phyloP scores from a whole-genome alignment of 768 basidiomycete species.

The Tephrocybe rancida region DNA sequence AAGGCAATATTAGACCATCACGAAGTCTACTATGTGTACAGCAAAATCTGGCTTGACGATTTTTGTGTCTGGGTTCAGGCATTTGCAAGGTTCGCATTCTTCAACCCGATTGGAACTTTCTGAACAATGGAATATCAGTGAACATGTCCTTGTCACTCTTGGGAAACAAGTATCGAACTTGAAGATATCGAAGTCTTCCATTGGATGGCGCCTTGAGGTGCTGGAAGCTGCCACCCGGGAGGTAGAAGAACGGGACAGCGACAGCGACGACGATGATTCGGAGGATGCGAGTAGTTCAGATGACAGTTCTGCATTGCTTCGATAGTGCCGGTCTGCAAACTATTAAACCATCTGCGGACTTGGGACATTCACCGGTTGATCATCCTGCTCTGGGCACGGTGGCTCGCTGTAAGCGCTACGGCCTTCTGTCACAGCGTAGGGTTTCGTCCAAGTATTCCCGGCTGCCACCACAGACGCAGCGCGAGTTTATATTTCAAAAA shows the following conservation, averaged over 20 bases:
- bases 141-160: conserved; percentile 52
- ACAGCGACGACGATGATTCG: conserved; percentile 73
- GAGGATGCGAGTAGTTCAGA: conserved; percentile 32
- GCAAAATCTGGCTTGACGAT: conserved; percentile 85
- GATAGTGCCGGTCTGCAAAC: background rate
- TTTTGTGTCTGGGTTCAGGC: conserved; percentile 81
- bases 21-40: conserved; percentile 88
- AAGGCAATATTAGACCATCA: conserved; percentile 79
- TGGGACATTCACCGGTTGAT: too few species aligned
- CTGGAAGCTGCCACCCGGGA: conserved; percentile 60
- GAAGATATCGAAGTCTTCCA: conserved; percentile 49
- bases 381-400: too few species aligned
- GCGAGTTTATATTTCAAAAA: background rate
- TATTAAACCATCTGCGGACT: conserved; percentile 4
- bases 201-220: conserved; percentile 74
- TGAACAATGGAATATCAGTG: conserved; percentile 41
- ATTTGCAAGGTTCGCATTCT: conserved; percentile 60
- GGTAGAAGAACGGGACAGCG: conserved; percentile 40
- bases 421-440: too few species aligned
- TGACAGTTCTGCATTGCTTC: conserved; percentile 7
- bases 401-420: too few species aligned
- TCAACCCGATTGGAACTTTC: background rate
- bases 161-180: conserved; percentile 41
- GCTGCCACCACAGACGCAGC: too few species aligned
- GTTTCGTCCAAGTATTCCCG: too few species aligned